Base-by-base conservation (phyloP, 495 filamentous ascomycete genomes). In the Lasiosphaeria ovina region DNA sequence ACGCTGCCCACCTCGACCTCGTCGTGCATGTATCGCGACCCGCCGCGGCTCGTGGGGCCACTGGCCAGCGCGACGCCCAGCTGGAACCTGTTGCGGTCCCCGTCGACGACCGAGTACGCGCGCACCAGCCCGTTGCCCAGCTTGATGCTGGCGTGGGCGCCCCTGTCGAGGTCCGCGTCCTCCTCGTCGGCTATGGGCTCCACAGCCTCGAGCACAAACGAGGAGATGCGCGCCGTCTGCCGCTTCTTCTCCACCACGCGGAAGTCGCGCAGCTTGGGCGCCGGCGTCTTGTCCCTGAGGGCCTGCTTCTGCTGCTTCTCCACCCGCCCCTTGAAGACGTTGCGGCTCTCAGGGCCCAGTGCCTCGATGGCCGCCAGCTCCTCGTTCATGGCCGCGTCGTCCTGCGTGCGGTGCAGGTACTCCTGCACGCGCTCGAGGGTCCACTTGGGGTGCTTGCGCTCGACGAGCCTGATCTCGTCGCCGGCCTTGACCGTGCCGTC, bases 371-470 rank as follows among this genome's bases (percentile, higher is more conserved):
- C 61, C 0, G 76, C 70, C 1, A 85, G 68, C 64, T 78, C 72
- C 54, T 71, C 71, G 62, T 85, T 77, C 67, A 72, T 73, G 34
- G 65, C 74, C 0, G 63, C 62, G 60, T 85, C 73, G 24, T 67
- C 70, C 48, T 66, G 73, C 38, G 76, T 76, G 5, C 77, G 64
- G 66, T 84, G 80, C 48, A 85, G 67, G 58, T 81, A 85, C 59
- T 83, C 76, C 64, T 84, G 81, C 3, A 86, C 66, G 11, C 77
- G 64, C 65, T 80, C 81, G 50, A 86, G 75, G 4, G 79, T 81
- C 83, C 83, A 86, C 38, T 71, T 35, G 0, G 82, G 81, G 65
- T 78, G 69, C 32, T 49, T 70, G 4, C 77, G 66, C 65, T 77
- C 70, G 1, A 82, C 67, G 0, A 83, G 70, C 0, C 63, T 58